Base-by-base conservation (phyloP, 2,329 filamentous ascomycete genomes). In the Bertia moriformis region DNA sequence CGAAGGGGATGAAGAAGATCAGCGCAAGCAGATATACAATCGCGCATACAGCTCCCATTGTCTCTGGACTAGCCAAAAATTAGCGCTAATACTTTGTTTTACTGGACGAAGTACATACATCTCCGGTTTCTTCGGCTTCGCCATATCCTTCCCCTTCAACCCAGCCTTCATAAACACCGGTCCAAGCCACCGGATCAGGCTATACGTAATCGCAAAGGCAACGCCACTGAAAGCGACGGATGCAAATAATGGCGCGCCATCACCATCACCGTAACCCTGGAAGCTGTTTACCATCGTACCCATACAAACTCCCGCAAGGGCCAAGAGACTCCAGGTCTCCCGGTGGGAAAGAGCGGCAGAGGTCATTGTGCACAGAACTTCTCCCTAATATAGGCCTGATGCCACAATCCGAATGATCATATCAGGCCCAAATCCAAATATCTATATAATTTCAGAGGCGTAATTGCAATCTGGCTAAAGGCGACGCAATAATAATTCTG, bases 1-100 rank as follows among this genome's bases (percentile, higher is more conserved):
- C 72, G 57, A 80, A 81, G 1, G 78, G 77, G 43, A 82, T 75
- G 50, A 82, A 82, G 24, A 72, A 59, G 43, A 81, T 76, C 42
- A 81, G 61, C 13, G 66, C 62, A 41, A 82, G 63, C 37, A 82
- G 63, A 54, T 81, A 81, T 4, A 81, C 74, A 44, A 79, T 65
- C 3, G 76, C 76, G 47, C 73, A 78, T 18, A 82, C 67, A 30
- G 76, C 71, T 14, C 78, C 77, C 76, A 82, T 81, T 35, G 70
- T 73, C 51, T 82, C 77, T 17, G 77, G 77, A 54, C 32, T 35
- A 29, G 32, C 32, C 10, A 35, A 35, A 7, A 10, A 18, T 35
- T 35, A 35, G 32, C 15, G 7, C 15, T 10, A 29, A 10, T 10
- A 29, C n/a, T 29, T 29, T 10, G n/a, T 29, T 10, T 29, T 17